Evolutionary conservation across 768 basidiomycete genomes (phyloP).

Genomic region (Boletus huronensis): DNA sequence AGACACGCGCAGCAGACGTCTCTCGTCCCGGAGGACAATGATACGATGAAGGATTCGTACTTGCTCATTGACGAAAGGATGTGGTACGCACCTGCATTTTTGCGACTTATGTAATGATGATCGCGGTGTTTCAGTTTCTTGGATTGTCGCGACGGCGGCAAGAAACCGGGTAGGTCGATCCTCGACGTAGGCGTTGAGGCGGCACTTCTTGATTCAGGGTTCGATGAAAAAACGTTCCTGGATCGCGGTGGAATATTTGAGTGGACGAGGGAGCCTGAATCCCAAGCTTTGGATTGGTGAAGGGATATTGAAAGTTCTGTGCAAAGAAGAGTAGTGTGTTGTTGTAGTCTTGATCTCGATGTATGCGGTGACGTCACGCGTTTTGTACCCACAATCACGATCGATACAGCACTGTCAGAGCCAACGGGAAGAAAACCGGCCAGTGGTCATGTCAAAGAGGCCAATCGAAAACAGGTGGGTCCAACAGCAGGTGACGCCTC

Average conservation of each 20-base stretch:
- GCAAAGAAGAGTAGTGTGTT: background rate
- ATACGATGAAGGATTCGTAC: conserved; percentile 38
- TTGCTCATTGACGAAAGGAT: conserved; percentile 36
- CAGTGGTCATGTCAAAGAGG: background rate
- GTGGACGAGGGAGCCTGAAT: conserved; percentile 2
- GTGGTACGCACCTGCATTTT: conserved; percentile 23
- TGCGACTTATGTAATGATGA: background rate
- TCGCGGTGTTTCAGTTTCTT: conserved; percentile 21
- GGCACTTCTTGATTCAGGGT: conserved; percentile 16
- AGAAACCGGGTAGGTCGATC: conserved; percentile 21
- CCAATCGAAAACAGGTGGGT: conserved; percentile 11
- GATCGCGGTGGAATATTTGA: conserved; percentile 8
- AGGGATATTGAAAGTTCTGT: background rate
- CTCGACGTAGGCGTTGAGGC: conserved; percentile 13
- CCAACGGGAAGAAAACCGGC: too few relatives aligned
- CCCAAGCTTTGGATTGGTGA: conserved; percentile 8
- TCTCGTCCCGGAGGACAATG: conserved; percentile 37
- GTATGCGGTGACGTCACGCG: background rate
- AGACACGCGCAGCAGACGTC: conserved; percentile 25
- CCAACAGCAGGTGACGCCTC: conserved; percentile 16
- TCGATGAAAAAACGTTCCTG: conserved; percentile 11
- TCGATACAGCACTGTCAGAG: background rate
- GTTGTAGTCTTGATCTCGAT: background rate
- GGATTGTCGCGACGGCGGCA: conserved; percentile 32
- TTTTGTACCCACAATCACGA: background rate